Conservation (phyloP, 495 filamentous ascomycete species). For the Penicillium fimorum region DNA sequence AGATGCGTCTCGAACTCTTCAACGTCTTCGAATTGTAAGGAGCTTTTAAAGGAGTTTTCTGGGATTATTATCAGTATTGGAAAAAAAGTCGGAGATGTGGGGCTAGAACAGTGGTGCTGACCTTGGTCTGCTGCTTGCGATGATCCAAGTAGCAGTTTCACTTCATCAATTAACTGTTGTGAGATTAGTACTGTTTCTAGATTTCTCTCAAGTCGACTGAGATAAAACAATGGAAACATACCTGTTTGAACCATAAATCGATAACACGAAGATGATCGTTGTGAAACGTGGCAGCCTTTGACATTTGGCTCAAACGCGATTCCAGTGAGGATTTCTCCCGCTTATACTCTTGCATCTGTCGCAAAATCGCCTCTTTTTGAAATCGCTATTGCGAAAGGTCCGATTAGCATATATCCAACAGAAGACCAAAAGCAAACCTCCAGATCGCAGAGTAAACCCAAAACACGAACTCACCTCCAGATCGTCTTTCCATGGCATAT, state of each 20-base stretch:
- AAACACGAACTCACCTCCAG: slow-evolving; percentile 69
- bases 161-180: slow-evolving; percentile 77
- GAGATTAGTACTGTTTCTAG: slow-evolving; percentile 13
- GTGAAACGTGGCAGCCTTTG: slow-evolving; percentile 73
- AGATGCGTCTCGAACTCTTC: slow-evolving; percentile 77
- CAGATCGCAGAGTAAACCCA: background rate
- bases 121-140: slow-evolving; percentile 55
- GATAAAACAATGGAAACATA: slow-evolving; percentile 40
- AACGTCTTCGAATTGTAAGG: slow-evolving; percentile 36
- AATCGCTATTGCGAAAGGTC: slow-evolving; percentile 61
- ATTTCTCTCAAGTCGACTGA: background rate
- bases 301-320: slow-evolving; percentile 67
- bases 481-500: slow-evolving; percentile 82
- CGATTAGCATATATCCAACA: slow-evolving; percentile 14
- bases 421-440: background rate
- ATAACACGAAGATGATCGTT: slow-evolving; percentile 88
- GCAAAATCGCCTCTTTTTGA: slow-evolving; percentile 95
- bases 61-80: slow-evolving; percentile 22
- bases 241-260: slow-evolving; percentile 90
- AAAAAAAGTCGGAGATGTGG: background rate
- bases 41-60: slow-evolving; percentile 33
- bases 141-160: slow-evolving; percentile 64
- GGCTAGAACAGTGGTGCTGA: slow-evolving; percentile 29
- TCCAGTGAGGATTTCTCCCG: slow-evolving; percentile 80
- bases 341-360: slow-evolving; percentile 97